These are phyloP conservation scores for Ogataea nakhonphanomensis DNA, from an alignment of 805 yeast species.

Conservation along the genomic window DNA sequence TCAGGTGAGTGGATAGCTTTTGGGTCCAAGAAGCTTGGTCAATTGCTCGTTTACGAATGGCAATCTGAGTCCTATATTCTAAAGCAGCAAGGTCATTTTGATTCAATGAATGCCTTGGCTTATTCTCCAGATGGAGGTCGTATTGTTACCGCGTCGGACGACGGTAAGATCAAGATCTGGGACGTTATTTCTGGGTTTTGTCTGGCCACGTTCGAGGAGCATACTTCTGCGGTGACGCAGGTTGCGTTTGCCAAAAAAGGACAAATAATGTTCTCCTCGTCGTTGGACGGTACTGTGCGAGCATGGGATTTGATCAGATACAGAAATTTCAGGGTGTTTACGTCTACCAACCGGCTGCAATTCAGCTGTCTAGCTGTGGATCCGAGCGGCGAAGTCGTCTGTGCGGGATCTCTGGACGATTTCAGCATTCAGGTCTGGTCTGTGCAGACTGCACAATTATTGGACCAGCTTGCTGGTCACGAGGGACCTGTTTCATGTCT, in stretches of 20 bases:
- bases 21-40: conserved; percentile 90
- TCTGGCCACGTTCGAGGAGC: conserved; percentile 87
- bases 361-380: conserved; percentile 90
- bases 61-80: conserved; percentile 93
- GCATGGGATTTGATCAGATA: conserved; percentile 96
- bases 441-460: conserved; percentile 88
- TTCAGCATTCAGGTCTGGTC: conserved; percentile 96
- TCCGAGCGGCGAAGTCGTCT: conserved; percentile 94
- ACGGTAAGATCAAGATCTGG: conserved; percentile 96
- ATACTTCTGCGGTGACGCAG: conserved; percentile 82
- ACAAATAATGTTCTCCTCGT: conserved; percentile 85
- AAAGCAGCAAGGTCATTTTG: conserved; percentile 97
- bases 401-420: conserved; percentile 89
- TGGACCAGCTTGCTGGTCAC: conserved; percentile 88
- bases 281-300: conserved; percentile 93
- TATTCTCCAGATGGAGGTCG: conserved; percentile 95
- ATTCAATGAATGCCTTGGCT: conserved; percentile 74
- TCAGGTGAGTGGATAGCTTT: conserved; percentile 97
- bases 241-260: conserved; percentile 87
- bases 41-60: conserved; percentile 96
- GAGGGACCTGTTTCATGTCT: conserved; percentile 92
- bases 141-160: conserved; percentile 91
- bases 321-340: conserved; percentile 91
- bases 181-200: conserved; percentile 91
- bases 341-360: conserved; percentile 85